These are phyloP conservation scores for Ascoidea asiatica DNA, from an alignment of 805 yeast species.

Conservation along the genomic window DNA sequence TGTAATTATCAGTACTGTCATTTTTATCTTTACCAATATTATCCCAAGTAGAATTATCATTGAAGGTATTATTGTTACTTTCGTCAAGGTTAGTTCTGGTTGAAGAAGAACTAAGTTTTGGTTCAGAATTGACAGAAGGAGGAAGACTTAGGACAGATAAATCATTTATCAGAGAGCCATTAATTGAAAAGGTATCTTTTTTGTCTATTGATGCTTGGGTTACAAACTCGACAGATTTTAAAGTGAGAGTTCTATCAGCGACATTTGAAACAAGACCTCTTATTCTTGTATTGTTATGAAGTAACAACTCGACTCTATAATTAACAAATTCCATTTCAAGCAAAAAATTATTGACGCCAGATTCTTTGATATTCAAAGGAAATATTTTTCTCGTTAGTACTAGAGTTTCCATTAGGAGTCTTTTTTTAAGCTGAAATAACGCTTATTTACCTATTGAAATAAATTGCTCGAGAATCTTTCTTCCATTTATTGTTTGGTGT, in stretches of 20 bases:
- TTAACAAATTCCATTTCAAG: conserved; percentile 26
- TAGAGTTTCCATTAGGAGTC: no score
- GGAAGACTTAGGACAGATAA: conserved; percentile 47
- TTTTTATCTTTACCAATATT: conserved; percentile 7
- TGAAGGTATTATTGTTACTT: conserved; percentile 12
- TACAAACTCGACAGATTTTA: conserved; percentile 19
- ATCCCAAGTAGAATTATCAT: conserved; percentile 5
- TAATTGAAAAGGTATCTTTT: conserved; percentile 8
- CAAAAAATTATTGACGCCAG: no score
- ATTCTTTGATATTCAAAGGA: no score
- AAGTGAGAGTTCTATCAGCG: conserved; percentile 22
- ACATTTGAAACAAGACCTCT: conserved; percentile 29
- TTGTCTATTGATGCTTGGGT: conserved; percentile 7
- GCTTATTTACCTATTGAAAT: no score
- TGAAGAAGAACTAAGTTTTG: conserved; percentile 7
- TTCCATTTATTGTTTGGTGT: no score
- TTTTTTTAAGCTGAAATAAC: no score
- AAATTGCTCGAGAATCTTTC: no score
- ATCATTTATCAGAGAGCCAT: conserved; percentile 33
- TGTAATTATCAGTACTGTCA: conserved; percentile 7
- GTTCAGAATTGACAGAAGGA: no score
- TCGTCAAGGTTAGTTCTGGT: conserved; percentile 13
- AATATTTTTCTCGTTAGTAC: no score
- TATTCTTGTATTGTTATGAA: conserved; percentile 27
- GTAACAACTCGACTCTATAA: conserved; percentile 28